Conservation (phyloP, 75 land plant genomes). For the Pinus tabuliformis region DNA sequence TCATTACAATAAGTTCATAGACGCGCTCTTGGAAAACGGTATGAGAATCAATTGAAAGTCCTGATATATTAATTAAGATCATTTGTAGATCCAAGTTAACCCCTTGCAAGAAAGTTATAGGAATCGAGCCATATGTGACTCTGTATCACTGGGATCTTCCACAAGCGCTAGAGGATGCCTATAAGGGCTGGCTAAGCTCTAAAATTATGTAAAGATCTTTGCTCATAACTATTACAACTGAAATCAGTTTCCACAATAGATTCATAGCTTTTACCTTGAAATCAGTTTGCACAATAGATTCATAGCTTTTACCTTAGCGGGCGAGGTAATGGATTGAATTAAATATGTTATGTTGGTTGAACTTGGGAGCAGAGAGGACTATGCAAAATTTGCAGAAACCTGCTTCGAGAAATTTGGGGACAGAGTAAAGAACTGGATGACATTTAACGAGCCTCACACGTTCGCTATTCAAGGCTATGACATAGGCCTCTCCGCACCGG, state of each 20-base stretch:
- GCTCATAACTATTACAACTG: no score
- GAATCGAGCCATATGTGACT: conserved; percentile 85
- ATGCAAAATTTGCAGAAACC: conserved; percentile 61
- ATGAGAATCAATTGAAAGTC: not conserved
- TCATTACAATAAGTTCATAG: conserved; percentile 75
- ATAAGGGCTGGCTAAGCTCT: conserved; percentile 72
- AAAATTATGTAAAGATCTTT: conserved; percentile 52
- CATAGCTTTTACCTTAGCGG: no score
- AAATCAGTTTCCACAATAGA: no score
- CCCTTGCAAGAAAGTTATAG: conserved; percentile 14
- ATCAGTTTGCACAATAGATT: no score
- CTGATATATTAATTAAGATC: not conserved
- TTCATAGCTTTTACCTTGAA: no score
- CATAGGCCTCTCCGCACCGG: conserved; percentile 70
- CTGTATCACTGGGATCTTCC: conserved; percentile 95
- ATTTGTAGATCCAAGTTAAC: not conserved
- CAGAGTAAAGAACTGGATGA: conserved; percentile 84
- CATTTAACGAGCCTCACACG: conserved; percentile 88
- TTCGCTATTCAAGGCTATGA: conserved; percentile 72
- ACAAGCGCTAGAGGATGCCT: conserved; percentile 76
- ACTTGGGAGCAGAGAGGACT: conserved; percentile 48
- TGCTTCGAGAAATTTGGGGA: conserved; percentile 80
- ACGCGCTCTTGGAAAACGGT: conserved; percentile 78
- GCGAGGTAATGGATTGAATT: no score
- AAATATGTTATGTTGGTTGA: no score